Percentiles rank a stretch among this genome's conserved stretches.
Conservation (phyloP, 805 yeast genomes). For the Yamadazyma sp. region DNA sequence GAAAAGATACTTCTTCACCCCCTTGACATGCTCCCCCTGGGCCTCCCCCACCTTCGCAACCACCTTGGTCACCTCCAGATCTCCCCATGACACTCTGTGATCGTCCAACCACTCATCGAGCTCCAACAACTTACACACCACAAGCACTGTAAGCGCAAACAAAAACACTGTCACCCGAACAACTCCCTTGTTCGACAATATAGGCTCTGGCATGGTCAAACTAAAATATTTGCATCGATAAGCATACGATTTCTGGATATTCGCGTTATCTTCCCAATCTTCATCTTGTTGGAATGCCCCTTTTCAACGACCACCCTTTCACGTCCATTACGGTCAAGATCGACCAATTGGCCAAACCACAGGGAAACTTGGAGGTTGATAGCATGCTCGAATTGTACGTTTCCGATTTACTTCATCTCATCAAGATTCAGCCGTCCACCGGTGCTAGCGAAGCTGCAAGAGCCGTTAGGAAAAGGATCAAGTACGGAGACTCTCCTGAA, state of each 20-base stretch:
- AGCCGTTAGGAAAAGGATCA: slow-evolving; percentile 82
- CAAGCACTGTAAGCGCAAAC: slow-evolving; percentile 2
- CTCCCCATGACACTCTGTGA: too few relatives aligned
- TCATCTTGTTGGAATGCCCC: slow-evolving; percentile 20
- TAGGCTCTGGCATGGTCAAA: neutral
- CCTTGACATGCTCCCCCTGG: too few relatives aligned
- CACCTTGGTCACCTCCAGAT: too few relatives aligned
- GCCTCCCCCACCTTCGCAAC: too few relatives aligned
- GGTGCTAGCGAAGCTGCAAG: slow-evolving; percentile 79
- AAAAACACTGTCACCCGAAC: slow-evolving; percentile 4
- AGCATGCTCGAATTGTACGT: slow-evolving; percentile 45
- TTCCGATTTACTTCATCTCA: slow-evolving; percentile 57
- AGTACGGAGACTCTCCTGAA: slow-evolving; percentile 64
- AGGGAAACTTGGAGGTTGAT: slow-evolving; percentile 42
- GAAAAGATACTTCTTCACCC: neutral
- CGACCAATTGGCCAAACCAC: slow-evolving; percentile 49
- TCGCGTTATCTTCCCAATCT: neutral
- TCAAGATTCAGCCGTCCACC: slow-evolving; percentile 32
- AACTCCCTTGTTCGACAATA: slow-evolving; percentile 6
- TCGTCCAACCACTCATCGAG: slow-evolving; percentile 8
- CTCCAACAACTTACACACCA: slow-evolving; percentile 5
- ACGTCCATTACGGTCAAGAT: slow-evolving; percentile 69
- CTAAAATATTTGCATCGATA: too few relatives aligned
- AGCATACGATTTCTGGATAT: too few relatives aligned
- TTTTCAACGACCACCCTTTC: slow-evolving; percentile 53